These are phyloP conservation scores for Trichoderma koningiopsis DNA, from an alignment of 2,329 filamentous ascomycete species.

Conservation along the genomic window DNA sequence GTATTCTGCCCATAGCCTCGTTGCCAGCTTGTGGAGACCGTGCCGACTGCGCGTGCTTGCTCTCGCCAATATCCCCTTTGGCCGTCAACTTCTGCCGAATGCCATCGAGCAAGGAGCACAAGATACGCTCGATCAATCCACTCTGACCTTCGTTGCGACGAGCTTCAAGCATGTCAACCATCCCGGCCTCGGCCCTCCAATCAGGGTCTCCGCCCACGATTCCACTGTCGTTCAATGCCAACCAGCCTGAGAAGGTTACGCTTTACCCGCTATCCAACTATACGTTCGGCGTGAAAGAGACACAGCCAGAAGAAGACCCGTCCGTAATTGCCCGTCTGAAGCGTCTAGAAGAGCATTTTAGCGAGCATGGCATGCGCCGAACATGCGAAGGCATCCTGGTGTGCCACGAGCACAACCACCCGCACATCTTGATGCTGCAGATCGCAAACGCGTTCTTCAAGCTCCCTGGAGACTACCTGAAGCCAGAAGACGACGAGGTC, in stretches of 20 bases:
- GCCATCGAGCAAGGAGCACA: slow-evolving; percentile 1
- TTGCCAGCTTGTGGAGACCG: slow-evolving; percentile 15
- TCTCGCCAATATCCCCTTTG: slow-evolving; percentile 15
- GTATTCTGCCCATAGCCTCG: slow-evolving; percentile 26
- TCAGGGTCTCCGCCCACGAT: slow-evolving; percentile 77
- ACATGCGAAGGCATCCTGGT: slow-evolving; percentile 97
- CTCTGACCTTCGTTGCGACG: neutral
- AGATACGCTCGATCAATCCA: neutral
- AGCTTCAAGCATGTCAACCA: slow-evolving; percentile 70
- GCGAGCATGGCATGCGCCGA: slow-evolving; percentile 89
- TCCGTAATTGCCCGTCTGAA: slow-evolving; percentile 91
- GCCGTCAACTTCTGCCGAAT: slow-evolving; percentile 13
- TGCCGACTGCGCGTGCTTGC: slow-evolving; percentile 17
- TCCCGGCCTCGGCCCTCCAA: slow-evolving; percentile 73
- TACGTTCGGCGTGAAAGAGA: slow-evolving; percentile 98
- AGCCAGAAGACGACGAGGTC: slow-evolving; percentile 85
- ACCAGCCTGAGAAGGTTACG: slow-evolving; percentile 86
- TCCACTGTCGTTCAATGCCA: slow-evolving; percentile 81
- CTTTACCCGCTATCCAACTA: slow-evolving; percentile 97
- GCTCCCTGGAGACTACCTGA: slow-evolving; percentile 92
- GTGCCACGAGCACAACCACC: slow-evolving; percentile 98
- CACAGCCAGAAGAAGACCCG: slow-evolving; percentile 95
- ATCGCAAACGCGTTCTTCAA: slow-evolving; percentile 99
- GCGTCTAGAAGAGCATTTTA: slow-evolving; percentile 94
- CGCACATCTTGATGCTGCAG: slow-evolving; percentile 97